Base-by-base conservation (phyloP, 345 rosid species). In the Odontarrhena argentea region DNA sequence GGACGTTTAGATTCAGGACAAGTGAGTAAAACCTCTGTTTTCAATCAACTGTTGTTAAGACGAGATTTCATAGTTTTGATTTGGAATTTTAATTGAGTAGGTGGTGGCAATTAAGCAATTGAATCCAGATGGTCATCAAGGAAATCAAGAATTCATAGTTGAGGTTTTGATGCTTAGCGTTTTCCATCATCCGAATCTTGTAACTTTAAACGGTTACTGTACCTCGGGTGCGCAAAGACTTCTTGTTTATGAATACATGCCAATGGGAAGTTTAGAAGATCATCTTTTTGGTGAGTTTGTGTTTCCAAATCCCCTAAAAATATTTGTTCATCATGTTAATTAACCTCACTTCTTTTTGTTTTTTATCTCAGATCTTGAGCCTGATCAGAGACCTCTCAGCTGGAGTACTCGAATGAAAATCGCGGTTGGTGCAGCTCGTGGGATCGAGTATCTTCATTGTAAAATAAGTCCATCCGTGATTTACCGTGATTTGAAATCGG, bases 141-240 rank as follows among this genome's bases (percentile, higher is more conserved):
- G 98, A 41, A 76, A 77, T 69, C 97, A 84, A 80, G 98, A 93
- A 74, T 93, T 93, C 67, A 90, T 88, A 30, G 97, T 93, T 41
- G 98, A 93, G 70, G 98, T 93, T 61, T 80, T 88, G 24, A 93
- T 93, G 98, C 76, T 93, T 73, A 90, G 98, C 73, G 76, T 93
- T 34, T 80, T 93, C 45, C 83, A 88, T 65, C 97, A 93, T 74
- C 78, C 77, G 41, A 86, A 93, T 79, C 85, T 93, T 28, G 98
- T 93, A 38, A 88, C 82, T 60, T 82, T 90, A 75, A 85, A 69
- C 53, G 98, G 98, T 28, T 93, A 86, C 69, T 93, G 98, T 71
- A 90, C 96, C 30, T 79, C 83, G 26, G 98, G 98, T 54, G 92
- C 85, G 74, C 97, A 93, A 37, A 86, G 97, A 73, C 84, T 93